phyloP scores from a whole-genome alignment of 768 basidiomycete species.

The Dioszegia hungarica region DNA sequence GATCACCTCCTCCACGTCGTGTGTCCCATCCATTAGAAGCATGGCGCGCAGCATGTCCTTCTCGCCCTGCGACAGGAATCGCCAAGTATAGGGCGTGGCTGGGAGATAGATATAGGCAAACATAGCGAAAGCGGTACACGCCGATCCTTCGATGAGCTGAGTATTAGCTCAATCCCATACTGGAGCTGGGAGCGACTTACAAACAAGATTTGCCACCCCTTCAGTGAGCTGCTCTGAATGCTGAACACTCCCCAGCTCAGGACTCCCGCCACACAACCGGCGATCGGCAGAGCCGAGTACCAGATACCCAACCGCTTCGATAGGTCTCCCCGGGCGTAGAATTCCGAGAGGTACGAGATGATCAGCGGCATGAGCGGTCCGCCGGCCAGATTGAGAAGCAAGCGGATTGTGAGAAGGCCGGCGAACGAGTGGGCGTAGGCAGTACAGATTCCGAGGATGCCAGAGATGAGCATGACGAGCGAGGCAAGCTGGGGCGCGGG shows the following conservation, averaged over 20 bases:
- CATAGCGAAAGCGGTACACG: constrained; percentile 34
- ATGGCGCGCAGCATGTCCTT: constrained; percentile 30
- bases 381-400: constrained; percentile 54
- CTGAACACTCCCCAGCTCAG: constrained; percentile 59
- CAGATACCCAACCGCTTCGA: constrained; percentile 56
- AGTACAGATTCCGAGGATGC: constrained; percentile 53
- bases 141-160: constrained; percentile 51
- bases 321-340: constrained; percentile 56
- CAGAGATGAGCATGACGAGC: constrained; percentile 57
- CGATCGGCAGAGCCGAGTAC: constrained; percentile 49
- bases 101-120: constrained; percentile 50
- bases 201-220: constrained; percentile 57
- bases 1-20: constrained; percentile 48
- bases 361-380: constrained; percentile 51
- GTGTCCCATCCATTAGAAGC: constrained; percentile 54
- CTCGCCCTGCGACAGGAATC: constrained; percentile 12
- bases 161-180: not conserved
- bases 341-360: constrained; percentile 57
- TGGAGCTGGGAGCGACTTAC: constrained; percentile 24
- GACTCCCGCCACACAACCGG: constrained; percentile 27
- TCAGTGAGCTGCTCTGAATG: constrained; percentile 51
- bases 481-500: constrained; percentile 29
- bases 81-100: constrained; percentile 1
- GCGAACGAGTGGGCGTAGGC: constrained; percentile 54
- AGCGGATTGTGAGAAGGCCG: constrained; percentile 44